phyloP scores from a whole-genome alignment of 1,284 basidiomycete species.

The Ganoderma sinense region DNA sequence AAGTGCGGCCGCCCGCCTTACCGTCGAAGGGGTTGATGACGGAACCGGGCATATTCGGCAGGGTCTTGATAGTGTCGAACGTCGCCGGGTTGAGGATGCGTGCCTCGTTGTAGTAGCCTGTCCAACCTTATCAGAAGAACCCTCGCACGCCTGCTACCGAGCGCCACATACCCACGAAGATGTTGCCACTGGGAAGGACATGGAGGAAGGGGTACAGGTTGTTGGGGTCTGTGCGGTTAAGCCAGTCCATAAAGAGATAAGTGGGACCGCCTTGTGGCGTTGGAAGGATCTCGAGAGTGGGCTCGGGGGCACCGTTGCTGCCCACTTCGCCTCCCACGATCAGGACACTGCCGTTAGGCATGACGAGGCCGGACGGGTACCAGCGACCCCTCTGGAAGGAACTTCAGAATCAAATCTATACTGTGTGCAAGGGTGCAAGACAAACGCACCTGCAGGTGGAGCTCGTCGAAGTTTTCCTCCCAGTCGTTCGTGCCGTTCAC shows the following conservation, averaged over 20 bases:
- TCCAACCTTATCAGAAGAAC: conserved; percentile 8
- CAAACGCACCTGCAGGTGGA: conserved; percentile 56
- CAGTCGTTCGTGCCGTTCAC: conserved; percentile 72
- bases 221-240: conserved; percentile 72
- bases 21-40: conserved; percentile 69
- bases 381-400: conserved; percentile 64
- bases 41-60: conserved; percentile 78
- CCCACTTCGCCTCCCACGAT: conserved; percentile 78
- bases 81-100: conserved; percentile 73
- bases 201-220: conserved; percentile 82
- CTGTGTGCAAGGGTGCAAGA: not conserved
- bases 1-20: conserved; percentile 67
- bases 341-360: conserved; percentile 75
- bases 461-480: conserved; percentile 63
- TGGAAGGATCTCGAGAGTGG: conserved; percentile 69
- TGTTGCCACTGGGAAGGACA: conserved; percentile 66
- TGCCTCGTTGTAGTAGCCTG: conserved; percentile 82
- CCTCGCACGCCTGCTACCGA: conserved; percentile 5
- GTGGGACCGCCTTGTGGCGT: conserved; percentile 52
- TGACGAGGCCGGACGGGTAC: conserved; percentile 73
- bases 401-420: not conserved
- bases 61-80: conserved; percentile 61
- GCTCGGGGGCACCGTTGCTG: conserved; percentile 69
- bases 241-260: conserved; percentile 50
- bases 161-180: conserved; percentile 67